Base-by-base conservation (phyloP, 768 basidiomycete species). In the Lentinula aciculospora region DNA sequence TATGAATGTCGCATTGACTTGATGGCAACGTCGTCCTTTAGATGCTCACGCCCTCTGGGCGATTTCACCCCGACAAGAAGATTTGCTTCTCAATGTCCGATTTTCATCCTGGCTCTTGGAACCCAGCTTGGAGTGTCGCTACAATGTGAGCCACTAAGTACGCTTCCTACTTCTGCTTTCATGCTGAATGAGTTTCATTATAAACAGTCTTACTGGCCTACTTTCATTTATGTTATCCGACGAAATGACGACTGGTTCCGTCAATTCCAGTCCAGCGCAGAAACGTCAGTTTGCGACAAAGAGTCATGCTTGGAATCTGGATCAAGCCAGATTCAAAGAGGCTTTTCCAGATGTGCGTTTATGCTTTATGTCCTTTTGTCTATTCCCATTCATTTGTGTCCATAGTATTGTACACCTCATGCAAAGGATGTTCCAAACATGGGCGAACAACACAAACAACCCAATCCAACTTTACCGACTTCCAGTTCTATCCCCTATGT, bases 31-130 rank as follows among this genome's bases (percentile, higher is more conserved):
- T 48, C 40, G n/a, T n/a, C 37, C 42, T 59, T 21, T 64, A 94
- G 92, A 92, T 94, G 91, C 81, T 86, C 64, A 94, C 93, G 13
- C 93, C 93, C 0, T 92, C 90, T 4, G 93, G 93, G 19, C 84
- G 93, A 59, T 95, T 95, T 72, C 84, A 89, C 63, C 90, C 91
- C 21, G 91, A 93, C 77, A 86, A 85, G 75, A 97, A 94, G 80
- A 97, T 98, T 56, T 98, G 95, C 69, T 96, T 97, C 74, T 96
- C 93, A 23, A 97, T 98, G 94, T 94, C 92, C 3, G 92, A 94
- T 71, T 94, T 93, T 67, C 93, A 94, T 66, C 92, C 93, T 0
- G 92, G 91, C 60, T 82, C 89, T 89, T 94, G 93, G 94, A 94
- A 94, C 70, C 94, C 94, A 5, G 91, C 93, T 1, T 96, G 94